Evolutionary conservation across 2,329 filamentous ascomycete species (phyloP).

Genomic region (Penicillium hordei): DNA sequence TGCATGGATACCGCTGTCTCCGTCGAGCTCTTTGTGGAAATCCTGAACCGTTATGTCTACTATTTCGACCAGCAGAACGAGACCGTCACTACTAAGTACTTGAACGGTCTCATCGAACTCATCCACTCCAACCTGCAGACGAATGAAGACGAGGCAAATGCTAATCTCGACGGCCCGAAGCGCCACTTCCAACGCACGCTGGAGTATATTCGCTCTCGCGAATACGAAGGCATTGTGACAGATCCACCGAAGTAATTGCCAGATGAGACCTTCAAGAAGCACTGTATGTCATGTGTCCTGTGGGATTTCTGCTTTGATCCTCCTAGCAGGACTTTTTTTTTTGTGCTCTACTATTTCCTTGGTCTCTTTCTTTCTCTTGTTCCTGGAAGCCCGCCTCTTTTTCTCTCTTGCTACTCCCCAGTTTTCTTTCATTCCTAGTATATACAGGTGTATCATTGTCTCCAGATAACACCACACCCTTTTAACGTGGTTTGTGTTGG

Average conservation of each 20-base stretch:
- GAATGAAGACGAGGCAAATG: constrained; percentile 65
- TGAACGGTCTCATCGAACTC: constrained; percentile 96
- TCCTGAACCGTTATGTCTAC: constrained; percentile 96
- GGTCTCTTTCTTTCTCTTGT: constrained; percentile 8
- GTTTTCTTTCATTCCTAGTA: constrained; percentile 21
- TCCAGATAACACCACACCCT: constrained; percentile 27
- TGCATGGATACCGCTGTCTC: constrained; percentile 99
- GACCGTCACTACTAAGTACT: constrained; percentile 94
- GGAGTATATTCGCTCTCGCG: constrained; percentile 86
- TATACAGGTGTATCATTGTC: constrained; percentile 32
- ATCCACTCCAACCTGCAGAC: constrained; percentile 94
- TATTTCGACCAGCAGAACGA: constrained; percentile 99
- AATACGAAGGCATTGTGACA: constrained; percentile 88
- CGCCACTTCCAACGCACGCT: constrained; percentile 94
- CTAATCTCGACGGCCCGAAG: constrained; percentile 81
- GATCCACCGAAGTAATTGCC: constrained; percentile 48
- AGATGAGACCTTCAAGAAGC: not conserved
- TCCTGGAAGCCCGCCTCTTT: constrained; percentile 20
- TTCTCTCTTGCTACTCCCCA: constrained; percentile 10
- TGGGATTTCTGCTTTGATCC: not conserved
- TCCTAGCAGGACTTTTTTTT: not conserved
- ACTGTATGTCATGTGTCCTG: not conserved
- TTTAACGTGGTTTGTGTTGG: constrained; percentile 14
- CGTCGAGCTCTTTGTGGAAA: constrained; percentile 97
- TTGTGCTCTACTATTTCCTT: constrained; percentile 16